phyloP scores from a whole-genome alignment of 306 rosid genomes.

The Ziziphus jujuba region DNA sequence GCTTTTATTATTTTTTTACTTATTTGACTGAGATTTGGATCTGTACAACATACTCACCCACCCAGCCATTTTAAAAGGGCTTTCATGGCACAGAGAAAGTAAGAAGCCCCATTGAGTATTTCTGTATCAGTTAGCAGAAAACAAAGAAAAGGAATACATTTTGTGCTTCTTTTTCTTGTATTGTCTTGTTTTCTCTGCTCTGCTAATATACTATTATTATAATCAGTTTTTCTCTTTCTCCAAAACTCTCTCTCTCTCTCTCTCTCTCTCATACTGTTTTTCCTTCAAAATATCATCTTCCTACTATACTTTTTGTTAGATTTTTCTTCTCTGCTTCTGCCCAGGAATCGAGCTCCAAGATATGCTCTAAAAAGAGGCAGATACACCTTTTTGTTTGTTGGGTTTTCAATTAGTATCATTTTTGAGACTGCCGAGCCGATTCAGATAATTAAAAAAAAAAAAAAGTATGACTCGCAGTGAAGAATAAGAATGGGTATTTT shows the following conservation, averaged over 20 bases:
- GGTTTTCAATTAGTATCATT: slow-evolving; percentile 25
- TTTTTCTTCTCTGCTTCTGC: slow-evolving; percentile 14
- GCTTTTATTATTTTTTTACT: neutral
- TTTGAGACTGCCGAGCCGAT: slow-evolving; percentile 13
- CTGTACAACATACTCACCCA: neutral
- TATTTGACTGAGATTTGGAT: slow-evolving; percentile 13
- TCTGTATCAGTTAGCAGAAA: slow-evolving; percentile 4
- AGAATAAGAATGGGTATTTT: too few relatives aligned
- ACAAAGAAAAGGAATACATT: neutral
- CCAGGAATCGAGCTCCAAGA: slow-evolving; percentile 25
- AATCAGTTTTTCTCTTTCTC: neutral
- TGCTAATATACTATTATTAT: neutral
- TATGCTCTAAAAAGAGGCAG: slow-evolving; percentile 5
- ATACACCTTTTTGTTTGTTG: neutral
- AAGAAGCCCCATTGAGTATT: neutral
- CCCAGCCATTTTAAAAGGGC: neutral
- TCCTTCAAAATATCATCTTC: neutral
- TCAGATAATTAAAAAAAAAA: too few relatives aligned
- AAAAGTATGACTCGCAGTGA: slow-evolving; percentile 27
- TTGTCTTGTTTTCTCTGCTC: too few relatives aligned
- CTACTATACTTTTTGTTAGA: slow-evolving; percentile 41
- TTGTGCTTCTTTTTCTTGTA: too few relatives aligned
- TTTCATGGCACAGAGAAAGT: neutral
- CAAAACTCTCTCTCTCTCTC: neutral
- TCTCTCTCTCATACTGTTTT: slow-evolving; percentile 3